Evolutionary conservation across 257 asterid genomes (phyloP).

Genomic region (Anisodus acutangulus): DNA sequence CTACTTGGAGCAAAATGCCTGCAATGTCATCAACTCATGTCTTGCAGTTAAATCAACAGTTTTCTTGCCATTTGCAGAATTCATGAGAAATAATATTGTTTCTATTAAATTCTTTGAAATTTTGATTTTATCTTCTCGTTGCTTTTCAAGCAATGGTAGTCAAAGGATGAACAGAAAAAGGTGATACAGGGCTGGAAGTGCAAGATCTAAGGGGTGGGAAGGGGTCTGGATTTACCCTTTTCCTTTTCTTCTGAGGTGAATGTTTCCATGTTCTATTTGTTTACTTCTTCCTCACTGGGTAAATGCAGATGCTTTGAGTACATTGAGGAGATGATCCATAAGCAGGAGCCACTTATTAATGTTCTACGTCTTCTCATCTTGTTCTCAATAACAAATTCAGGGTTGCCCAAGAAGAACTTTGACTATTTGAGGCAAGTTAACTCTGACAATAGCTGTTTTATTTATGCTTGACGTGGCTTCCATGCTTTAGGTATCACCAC

Average conservation of each 20-base stretch:
- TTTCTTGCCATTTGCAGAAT: conserved; percentile 5
- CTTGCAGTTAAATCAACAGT: conserved; percentile 20
- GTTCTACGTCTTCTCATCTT: conserved; percentile 83
- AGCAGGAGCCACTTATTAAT: conserved; percentile 82
- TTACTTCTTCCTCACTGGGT: neutral
- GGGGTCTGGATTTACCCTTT: neutral
- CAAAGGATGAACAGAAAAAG: neutral
- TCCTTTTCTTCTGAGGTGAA: conserved; percentile 17
- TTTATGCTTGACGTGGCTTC: neutral
- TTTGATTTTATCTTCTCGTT: neutral
- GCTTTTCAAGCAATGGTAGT: conserved; percentile 1
- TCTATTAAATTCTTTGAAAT: neutral
- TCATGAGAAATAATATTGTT: neutral
- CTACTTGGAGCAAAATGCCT: conserved; percentile 5
- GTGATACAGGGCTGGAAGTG: neutral
- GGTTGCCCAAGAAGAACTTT: conserved; percentile 78
- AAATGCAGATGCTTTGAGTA: conserved; percentile 83
- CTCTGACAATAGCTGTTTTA: neutral
- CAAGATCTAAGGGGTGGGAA: neutral
- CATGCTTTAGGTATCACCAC: neutral
- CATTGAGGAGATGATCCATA: conserved; percentile 93
- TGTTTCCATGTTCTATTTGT: neutral
- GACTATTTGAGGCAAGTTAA: conserved; percentile 86
- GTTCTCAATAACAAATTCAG: conserved; percentile 90
- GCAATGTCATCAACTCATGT: neutral